These are phyloP conservation scores for Polysphondylium violaceum DNA, from an alignment of 78 protist species.

Conservation along the genomic window DNA sequence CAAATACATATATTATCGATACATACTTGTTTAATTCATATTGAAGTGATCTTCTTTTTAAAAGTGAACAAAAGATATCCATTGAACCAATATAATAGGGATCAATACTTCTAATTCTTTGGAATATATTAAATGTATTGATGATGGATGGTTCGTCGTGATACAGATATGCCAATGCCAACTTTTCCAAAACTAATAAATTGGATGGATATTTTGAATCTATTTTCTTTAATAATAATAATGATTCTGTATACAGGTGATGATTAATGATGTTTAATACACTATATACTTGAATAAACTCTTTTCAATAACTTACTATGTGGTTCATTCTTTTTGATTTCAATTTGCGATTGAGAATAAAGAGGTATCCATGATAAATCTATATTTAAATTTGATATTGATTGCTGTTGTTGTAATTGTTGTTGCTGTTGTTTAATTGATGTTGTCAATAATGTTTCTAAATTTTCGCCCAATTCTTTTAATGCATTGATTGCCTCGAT, in stretches of 20 bases:
- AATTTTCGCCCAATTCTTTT: constrained; percentile 63
- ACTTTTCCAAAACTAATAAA: constrained; percentile 47
- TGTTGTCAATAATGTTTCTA: constrained; percentile 30
- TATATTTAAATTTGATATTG: background rate
- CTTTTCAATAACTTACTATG: constrained; percentile 24
- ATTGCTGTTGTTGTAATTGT: background rate
- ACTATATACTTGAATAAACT: background rate
- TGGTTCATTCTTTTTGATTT: constrained; percentile 68
- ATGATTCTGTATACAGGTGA: constrained; percentile 73
- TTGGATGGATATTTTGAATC: constrained; percentile 27
- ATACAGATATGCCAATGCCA: constrained; percentile 59
- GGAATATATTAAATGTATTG: constrained; percentile 46
- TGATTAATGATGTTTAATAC: background rate
- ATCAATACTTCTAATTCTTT: constrained; percentile 48
- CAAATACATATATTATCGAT: background rate
- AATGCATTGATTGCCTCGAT: constrained; percentile 57
- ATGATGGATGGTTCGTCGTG: constrained; percentile 75
- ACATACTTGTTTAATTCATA: constrained; percentile 74
- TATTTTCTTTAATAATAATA: constrained; percentile 39
- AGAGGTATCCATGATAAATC: constrained; percentile 72
- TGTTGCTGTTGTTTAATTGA: constrained; percentile 5
- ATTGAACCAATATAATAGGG: constrained; percentile 63
- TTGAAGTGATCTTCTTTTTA: constrained; percentile 56
- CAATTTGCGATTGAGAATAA: constrained; percentile 35
- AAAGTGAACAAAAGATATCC: constrained; percentile 74